These are phyloP conservation scores for Colletotrichum sansevieriae DNA, from an alignment of 2,329 filamentous ascomycete genomes.

Conservation along the genomic window DNA sequence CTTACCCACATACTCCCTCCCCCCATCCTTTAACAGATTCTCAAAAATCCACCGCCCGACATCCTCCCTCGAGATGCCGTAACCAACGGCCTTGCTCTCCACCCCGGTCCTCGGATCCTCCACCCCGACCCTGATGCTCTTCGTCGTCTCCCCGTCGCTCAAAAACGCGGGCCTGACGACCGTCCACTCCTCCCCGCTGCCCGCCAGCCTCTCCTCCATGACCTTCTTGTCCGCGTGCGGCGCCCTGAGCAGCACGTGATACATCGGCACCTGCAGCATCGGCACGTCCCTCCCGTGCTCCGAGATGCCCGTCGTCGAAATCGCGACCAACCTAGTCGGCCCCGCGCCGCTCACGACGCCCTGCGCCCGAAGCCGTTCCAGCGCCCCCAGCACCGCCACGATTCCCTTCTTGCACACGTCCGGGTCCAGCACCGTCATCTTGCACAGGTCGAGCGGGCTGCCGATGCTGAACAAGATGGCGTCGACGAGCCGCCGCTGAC, in stretches of 20 bases:
- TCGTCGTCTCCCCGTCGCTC: slow-evolving; percentile 46
- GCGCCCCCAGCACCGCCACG: slow-evolving; percentile 50
- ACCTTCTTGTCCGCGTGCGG: too few relatives aligned
- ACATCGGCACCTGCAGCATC: too few relatives aligned
- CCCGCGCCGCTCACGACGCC: slow-evolving; percentile 44
- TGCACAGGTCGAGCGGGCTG: slow-evolving; percentile 40
- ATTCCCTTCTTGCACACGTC: slow-evolving; percentile 56
- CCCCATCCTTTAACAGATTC: slow-evolving; percentile 49
- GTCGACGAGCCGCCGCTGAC: too few relatives aligned
- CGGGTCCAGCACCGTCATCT: slow-evolving; percentile 54
- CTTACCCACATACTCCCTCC: slow-evolving; percentile 51
- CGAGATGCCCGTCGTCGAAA: slow-evolving; percentile 57
- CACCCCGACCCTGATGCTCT: slow-evolving; percentile 53
- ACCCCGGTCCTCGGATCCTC: slow-evolving; percentile 52
- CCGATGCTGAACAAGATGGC: too few relatives aligned
- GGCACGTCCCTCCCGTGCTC: too few relatives aligned
- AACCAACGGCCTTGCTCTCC: slow-evolving; percentile 57
- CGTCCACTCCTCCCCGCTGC: slow-evolving; percentile 51
- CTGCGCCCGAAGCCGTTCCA: slow-evolving; percentile 45
- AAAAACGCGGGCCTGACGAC: slow-evolving; percentile 56
- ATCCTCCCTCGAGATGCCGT: slow-evolving; percentile 61
- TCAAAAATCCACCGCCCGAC: slow-evolving; percentile 62
- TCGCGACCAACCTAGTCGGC: slow-evolving; percentile 51
- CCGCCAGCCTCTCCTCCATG: slow-evolving; percentile 41
- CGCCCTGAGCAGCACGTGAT: too few relatives aligned